Conservation (phyloP, 768 basidiomycete species). For the Coprinopsis marcescibilis region DNA sequence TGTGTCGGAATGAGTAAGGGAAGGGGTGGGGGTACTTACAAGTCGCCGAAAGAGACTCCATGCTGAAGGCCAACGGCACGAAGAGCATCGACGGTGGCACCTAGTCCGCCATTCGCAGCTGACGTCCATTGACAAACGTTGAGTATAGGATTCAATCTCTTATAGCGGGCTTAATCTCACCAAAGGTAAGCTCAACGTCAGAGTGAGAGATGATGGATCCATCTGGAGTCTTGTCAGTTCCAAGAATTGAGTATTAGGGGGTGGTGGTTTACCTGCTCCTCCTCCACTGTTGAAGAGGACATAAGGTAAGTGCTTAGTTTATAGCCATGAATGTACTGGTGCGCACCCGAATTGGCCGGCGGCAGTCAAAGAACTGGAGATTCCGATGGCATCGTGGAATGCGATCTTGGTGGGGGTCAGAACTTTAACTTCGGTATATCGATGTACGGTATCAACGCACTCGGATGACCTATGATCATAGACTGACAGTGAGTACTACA, state of each 20-base stretch:
- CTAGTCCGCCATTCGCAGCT: constrained; percentile 36
- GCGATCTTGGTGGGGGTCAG: constrained; percentile 30
- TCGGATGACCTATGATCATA: no score
- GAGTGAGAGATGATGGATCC: constrained; percentile 45
- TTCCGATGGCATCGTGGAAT: constrained; percentile 42
- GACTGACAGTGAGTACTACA: no score
- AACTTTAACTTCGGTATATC: no score
- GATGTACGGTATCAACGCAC: no score
- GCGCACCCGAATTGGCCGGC: constrained; percentile 22
- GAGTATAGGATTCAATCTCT: no score
- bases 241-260: no score
- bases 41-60: constrained; percentile 38
- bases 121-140: neutral
- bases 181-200: constrained; percentile 35
- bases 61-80: constrained; percentile 28
- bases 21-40: constrained; percentile 27
- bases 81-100: constrained; percentile 34
- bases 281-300: constrained; percentile 25
- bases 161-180: constrained; percentile 2
- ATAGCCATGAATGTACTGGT: no score
- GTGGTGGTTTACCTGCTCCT: constrained; percentile 22
- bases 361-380: constrained; percentile 20
- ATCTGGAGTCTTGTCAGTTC: constrained; percentile 25
- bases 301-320: no score
- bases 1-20: neutral